Conservation (phyloP, 2,329 filamentous ascomycete genomes). For the Phaeosphaeria sp. region DNA sequence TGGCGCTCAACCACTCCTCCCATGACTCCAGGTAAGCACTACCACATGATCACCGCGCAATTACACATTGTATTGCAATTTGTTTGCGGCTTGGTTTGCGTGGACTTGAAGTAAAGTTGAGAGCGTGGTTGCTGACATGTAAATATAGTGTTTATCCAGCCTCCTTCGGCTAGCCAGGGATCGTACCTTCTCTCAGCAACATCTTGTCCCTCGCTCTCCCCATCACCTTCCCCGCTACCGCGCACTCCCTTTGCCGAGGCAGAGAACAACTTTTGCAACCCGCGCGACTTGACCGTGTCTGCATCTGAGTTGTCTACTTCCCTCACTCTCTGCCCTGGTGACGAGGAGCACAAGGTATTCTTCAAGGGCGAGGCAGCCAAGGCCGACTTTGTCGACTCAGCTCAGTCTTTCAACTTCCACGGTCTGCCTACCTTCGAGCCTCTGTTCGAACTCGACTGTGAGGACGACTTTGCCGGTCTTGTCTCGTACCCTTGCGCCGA, state of each 20-base stretch:
- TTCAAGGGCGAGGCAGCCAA: conserved; percentile 55
- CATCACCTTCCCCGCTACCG: conserved; percentile 82
- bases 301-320: conserved; percentile 70
- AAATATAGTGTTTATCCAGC: conserved; percentile 68
- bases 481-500: conserved; percentile 70
- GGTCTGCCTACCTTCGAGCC: conserved; percentile 80
- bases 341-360: conserved; percentile 65
- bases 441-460: conserved; percentile 87
- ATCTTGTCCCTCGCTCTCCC: conserved; percentile 83
- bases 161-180: conserved; percentile 67
- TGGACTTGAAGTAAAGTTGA: not conserved
- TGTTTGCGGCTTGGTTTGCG: not conserved
- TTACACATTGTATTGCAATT: not conserved
- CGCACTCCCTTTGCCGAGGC: conserved; percentile 71
- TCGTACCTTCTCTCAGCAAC: conserved; percentile 75
- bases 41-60: not conserved
- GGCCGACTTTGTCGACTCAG: conserved; percentile 45
- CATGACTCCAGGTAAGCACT: conserved; percentile 82
- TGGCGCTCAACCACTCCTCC: conserved; percentile 79
- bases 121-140: conserved; percentile 28
- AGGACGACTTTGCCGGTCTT: conserved; percentile 83
- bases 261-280: conserved; percentile 88
- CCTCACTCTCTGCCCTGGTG: conserved; percentile 65
- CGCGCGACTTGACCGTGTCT: conserved; percentile 82
- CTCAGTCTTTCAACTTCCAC: conserved; percentile 51